A percentile compares a stretch with the other conserved stretches of the same genome.
Conservation (phyloP, 805 yeast species). For the Clavispora asparagi region DNA sequence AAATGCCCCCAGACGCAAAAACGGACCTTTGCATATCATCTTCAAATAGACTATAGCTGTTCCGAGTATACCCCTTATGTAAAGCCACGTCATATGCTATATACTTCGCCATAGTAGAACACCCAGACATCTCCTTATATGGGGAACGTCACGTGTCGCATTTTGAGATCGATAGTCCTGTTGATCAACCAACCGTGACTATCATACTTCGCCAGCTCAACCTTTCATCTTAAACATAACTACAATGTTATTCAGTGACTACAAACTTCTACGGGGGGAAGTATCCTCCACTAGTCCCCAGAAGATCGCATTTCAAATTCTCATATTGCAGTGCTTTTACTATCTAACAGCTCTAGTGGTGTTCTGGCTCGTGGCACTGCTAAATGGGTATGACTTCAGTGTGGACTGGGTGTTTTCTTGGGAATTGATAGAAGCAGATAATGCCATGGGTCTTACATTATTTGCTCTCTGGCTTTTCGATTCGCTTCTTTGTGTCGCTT, state of each 20-base stretch:
- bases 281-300: constrained; percentile 5
- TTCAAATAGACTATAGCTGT: too few relatives aligned
- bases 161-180: background rate
- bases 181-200: background rate
- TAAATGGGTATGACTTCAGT: constrained; percentile 67
- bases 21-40: too few relatives aligned
- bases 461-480: constrained; percentile 77
- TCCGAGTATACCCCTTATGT: too few relatives aligned
- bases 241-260: background rate
- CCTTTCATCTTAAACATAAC: background rate
- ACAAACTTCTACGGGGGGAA: background rate
- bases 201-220: background rate
- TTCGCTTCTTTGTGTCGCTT: constrained; percentile 75
- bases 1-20: too few relatives aligned
- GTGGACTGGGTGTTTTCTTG: constrained; percentile 76
- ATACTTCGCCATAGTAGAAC: too few relatives aligned
- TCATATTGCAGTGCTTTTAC: constrained; percentile 72
- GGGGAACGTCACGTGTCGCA: background rate
- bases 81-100: too few relatives aligned
- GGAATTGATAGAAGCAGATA: constrained; percentile 66
- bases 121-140: too few relatives aligned
- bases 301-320: constrained; percentile 51
- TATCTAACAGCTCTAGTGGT: constrained; percentile 66
- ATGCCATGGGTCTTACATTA: constrained; percentile 75
- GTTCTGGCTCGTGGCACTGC: constrained; percentile 57